phyloP scores from a whole-genome alignment of 441 rosid genomes.

The Viola pubescens region DNA sequence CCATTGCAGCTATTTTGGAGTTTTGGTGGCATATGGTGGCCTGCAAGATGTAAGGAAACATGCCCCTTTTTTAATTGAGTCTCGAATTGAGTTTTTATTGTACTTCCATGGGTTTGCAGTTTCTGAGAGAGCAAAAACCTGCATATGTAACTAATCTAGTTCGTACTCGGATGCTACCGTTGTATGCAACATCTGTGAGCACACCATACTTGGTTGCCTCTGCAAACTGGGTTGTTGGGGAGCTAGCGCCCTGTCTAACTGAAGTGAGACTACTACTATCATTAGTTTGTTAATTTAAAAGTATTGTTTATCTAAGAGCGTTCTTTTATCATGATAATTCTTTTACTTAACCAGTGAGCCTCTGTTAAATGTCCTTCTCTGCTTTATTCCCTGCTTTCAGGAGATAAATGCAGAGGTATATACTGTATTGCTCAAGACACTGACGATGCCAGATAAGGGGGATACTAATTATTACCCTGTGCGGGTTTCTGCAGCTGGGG shows the following conservation, averaged over 20 bases:
- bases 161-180: conserved; percentile 54
- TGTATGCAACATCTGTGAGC: conserved; percentile 39
- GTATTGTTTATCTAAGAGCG: conserved; percentile 1
- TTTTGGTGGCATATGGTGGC: conserved; percentile 79
- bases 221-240: conserved; percentile 85
- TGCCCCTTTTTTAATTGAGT: conserved; percentile 16
- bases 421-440: conserved; percentile 69
- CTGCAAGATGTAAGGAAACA: conserved; percentile 72
- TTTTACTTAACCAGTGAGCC: conserved; percentile 6
- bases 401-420: conserved; percentile 61
- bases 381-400: conserved; percentile 37
- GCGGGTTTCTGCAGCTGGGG: conserved; percentile 79
- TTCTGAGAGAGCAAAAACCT: conserved; percentile 61
- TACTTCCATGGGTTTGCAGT: conserved; percentile 39
- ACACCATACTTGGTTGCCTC: conserved; percentile 72
- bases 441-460: conserved; percentile 47
- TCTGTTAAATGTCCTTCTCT: conserved; percentile 13
- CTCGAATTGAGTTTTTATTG: conserved; percentile 11
- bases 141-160: conserved; percentile 44
- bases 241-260: conserved; percentile 73
- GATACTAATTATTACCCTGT: conserved; percentile 67
- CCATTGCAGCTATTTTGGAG: conserved; percentile 70
- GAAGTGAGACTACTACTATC: conserved; percentile 38
- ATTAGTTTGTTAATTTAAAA: conserved; percentile 14
- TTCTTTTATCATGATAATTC: conserved; percentile 3